Conservation (phyloP, 495 filamentous ascomycete genomes). For the Aspergillus ostianus region DNA sequence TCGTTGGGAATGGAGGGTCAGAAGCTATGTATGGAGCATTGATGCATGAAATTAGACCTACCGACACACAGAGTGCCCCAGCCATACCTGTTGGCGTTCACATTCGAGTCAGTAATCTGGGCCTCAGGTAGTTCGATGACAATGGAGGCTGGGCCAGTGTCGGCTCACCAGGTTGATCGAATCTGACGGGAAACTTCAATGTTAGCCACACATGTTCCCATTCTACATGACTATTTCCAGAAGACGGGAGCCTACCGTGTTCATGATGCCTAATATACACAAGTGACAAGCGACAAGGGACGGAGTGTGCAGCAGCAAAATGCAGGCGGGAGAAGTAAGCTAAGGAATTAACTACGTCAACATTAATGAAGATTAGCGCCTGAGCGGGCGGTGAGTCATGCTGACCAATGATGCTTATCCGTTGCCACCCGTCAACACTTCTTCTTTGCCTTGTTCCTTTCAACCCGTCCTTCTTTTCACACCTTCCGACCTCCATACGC, state of each 20-base stretch:
- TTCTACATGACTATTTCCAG: not conserved
- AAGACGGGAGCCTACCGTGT: slow-evolving; percentile 36
- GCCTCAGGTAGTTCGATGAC: not conserved
- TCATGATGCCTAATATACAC: slow-evolving; percentile 34
- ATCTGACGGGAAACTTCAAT: slow-evolving; percentile 36
- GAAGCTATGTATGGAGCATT: not conserved
- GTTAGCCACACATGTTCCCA: not conserved
- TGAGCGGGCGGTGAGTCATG: not conserved
- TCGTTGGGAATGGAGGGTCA: slow-evolving; percentile 1
- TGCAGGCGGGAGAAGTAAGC: slow-evolving; percentile 9
- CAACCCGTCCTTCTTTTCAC: not conserved
- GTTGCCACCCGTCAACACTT: slow-evolving; percentile 1
- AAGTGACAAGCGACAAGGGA: not conserved
- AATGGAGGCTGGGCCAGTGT: not conserved
- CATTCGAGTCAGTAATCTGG: slow-evolving; percentile 24
- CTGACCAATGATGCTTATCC: slow-evolving; percentile 1
- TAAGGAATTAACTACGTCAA: slow-evolving; percentile 33
- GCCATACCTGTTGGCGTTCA: slow-evolving; percentile 60
- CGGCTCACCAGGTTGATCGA: slow-evolving; percentile 50
- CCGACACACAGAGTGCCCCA: slow-evolving; percentile 84
- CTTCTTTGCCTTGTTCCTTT: slow-evolving; percentile 2
- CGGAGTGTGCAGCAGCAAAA: not conserved
- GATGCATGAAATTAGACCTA: slow-evolving; percentile 29
- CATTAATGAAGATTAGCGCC: not conserved
- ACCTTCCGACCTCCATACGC: not conserved